Evolutionary conservation across 371 early-diverging fungal genomes (phyloP), one percentile per base, ranked within the genome.

Genomic region (Mucor piriformis): DNA sequence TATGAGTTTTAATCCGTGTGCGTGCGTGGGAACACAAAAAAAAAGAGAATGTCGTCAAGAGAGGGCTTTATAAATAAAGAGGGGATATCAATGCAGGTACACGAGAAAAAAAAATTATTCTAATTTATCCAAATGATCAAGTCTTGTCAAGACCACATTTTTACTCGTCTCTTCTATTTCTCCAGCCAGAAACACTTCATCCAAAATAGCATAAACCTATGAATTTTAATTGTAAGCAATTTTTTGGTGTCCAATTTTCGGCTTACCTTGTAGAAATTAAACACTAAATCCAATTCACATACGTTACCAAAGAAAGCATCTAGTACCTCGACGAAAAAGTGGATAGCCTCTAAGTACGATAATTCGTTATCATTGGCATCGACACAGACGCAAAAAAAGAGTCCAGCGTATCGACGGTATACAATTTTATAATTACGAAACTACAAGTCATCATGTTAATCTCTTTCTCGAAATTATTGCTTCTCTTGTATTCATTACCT

Each of bases 261-360:
- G 25, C 43, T 50, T 76, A 90, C 92, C 84, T 94, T 93, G 80
- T 95, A 96, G 71, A 95, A 96, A 78, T 97, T 96, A 72, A 97
- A 97, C 15, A 98, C 95, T 52, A 98, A 81, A 73, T 98, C 97
- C 43, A 98, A 83, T 75, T 99, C 98, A 73, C 96, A 97, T 10
- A 99, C 99, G 61, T 97, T 99, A 34, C 93, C 94, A 79, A 98
- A 98, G 83, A 95, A 99, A 10, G 93, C 85, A 75, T 99, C 98
- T 47, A 99, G 75, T 0, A 96, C 94, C 74, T 98, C 99, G 21
- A 98, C 99, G 85, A 98, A 98, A 67, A 96, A 90, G 65, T 98
- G 99, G 38, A 98, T 97, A 0, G 93, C 94, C 73, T 98, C 99
- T 35, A 98, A 73, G 61, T 92, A 92, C 3, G 92, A 89, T 21